phyloP scores from a whole-genome alignment of 345 rosid species.

The Camelina laxa region DNA sequence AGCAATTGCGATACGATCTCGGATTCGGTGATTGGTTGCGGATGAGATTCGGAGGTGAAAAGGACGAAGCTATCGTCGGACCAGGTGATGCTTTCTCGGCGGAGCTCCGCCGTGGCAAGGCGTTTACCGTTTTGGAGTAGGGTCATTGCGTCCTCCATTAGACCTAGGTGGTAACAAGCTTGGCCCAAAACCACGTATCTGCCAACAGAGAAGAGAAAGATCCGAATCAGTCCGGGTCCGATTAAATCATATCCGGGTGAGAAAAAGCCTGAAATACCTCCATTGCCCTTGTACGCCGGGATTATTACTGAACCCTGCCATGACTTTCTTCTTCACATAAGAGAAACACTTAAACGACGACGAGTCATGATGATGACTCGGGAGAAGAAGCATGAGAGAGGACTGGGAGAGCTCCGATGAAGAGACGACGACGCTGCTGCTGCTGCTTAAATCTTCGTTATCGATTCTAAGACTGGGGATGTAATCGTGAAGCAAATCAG shows the following conservation, averaged over 20 bases:
- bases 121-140: slow-evolving; percentile 95
- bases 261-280: slow-evolving; percentile 52
- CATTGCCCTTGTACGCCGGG: slow-evolving; percentile 81
- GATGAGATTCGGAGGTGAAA: slow-evolving; percentile 56
- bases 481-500: slow-evolving; percentile 2
- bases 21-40: slow-evolving; percentile 40
- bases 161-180: slow-evolving; percentile 90
- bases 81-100: slow-evolving; percentile 79
- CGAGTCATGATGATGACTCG: slow-evolving; percentile 47
- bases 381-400: neutral
- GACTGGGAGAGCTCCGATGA: neutral
- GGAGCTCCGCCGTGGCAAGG: slow-evolving; percentile 91
- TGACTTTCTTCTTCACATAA: slow-evolving; percentile 81
- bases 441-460: neutral
- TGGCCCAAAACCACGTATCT: slow-evolving; percentile 87
- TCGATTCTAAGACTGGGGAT: neutral
- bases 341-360: slow-evolving; percentile 83
- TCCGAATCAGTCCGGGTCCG: slow-evolving; percentile 29
- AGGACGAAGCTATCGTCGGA: slow-evolving; percentile 86
- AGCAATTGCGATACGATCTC: slow-evolving; percentile 66
- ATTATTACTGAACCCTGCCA: slow-evolving; percentile 77
- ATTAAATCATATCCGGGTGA: neutral
- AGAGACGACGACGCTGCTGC: neutral
- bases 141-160: slow-evolving; percentile 96
- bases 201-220: slow-evolving; percentile 24